Evolutionary conservation across 2,329 filamentous ascomycete genomes (phyloP), one percentile per base, ranked within the genome.

Genomic region (Colletotrichum salicis): DNA sequence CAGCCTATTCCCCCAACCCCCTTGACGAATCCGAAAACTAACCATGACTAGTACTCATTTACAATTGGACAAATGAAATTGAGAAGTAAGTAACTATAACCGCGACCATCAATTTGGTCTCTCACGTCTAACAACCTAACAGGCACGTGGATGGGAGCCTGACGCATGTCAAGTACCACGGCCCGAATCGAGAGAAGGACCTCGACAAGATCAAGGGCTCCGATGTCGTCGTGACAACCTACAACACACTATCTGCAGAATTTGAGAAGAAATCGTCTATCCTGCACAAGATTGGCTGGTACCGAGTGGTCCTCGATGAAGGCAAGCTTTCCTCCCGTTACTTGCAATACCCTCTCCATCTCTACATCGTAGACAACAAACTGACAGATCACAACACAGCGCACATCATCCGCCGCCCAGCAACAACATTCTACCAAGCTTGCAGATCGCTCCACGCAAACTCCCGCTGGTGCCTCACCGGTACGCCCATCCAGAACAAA

Each of bases 401-500:
- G 1, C 86, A 89, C 67, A 80, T 81, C 2, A 88, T 79, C 3
- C 72, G 87, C n/a, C 84, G 84, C 2, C 81, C 80, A 22, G 78
- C 82, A 5, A 88, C 86, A 1, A 80, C 79, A 0, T 81, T 86
- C 11, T 81, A 86, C 70, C 80, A 79, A 1, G 81, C 85, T 0
- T 84, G 85, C 4, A 74, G 77, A 27, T 78, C 81, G 0, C 78
- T 90, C 0, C 67, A 75, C 1, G 83, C 87, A 0, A 78, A 80
- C 2, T 84, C 81, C 0, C 81, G 87, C 10, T 90, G 87, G 87
- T 88, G 86, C 72, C 79, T 88, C 1, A 86, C 85, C 0, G 87
- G 86, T 1, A 89, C 87, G 0, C 87, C 87, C 0, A 85, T 89
- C 29, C 87, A 89, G 69, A 89, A 89, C 73, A 79, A 78, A 2